Conservation (phyloP, 2,329 filamentous ascomycete species). For the Pyrenophora graminea region DNA sequence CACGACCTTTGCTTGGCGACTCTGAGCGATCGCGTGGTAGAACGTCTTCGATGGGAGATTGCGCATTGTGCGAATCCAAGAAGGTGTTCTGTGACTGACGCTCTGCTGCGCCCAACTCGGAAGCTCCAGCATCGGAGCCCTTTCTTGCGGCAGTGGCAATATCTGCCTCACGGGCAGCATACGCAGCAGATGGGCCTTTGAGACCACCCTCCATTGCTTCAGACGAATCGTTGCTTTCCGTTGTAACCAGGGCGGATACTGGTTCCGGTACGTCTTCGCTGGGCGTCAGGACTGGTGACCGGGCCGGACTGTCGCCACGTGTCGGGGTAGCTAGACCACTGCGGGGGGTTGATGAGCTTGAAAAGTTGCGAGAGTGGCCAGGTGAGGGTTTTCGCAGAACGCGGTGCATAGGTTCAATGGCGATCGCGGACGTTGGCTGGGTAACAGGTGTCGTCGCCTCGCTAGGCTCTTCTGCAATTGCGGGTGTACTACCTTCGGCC, state of each 20-base stretch:
- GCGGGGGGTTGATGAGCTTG: slow-evolving; percentile 47
- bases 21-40: slow-evolving; percentile 45
- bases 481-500: slow-evolving; percentile 53
- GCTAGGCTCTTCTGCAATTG: slow-evolving; percentile 60
- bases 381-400: slow-evolving; percentile 45
- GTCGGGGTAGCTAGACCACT: slow-evolving; percentile 63
- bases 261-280: slow-evolving; percentile 51
- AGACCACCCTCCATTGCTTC: slow-evolving; percentile 34
- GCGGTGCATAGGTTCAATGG: slow-evolving; percentile 33
- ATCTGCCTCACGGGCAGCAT: slow-evolving; percentile 44
- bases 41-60: slow-evolving; percentile 35
- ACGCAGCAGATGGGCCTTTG: slow-evolving; percentile 28
- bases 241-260: slow-evolving; percentile 53
- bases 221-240: slow-evolving; percentile 43
- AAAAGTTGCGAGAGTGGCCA: slow-evolving; percentile 48
- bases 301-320: slow-evolving; percentile 64
- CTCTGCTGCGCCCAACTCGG: slow-evolving; percentile 35
- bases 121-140: slow-evolving; percentile 25
- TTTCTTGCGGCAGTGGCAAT: slow-evolving; percentile 37
- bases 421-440: slow-evolving; percentile 38
- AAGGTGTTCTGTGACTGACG: slow-evolving; percentile 43
- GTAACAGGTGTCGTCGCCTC: slow-evolving; percentile 43
- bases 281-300: slow-evolving; percentile 58
- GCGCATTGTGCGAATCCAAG: slow-evolving; percentile 40
- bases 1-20: slow-evolving; percentile 55